phyloP scores from a whole-genome alignment of 2,329 filamentous ascomycete species.

The Fusarium brachygibbosum region DNA sequence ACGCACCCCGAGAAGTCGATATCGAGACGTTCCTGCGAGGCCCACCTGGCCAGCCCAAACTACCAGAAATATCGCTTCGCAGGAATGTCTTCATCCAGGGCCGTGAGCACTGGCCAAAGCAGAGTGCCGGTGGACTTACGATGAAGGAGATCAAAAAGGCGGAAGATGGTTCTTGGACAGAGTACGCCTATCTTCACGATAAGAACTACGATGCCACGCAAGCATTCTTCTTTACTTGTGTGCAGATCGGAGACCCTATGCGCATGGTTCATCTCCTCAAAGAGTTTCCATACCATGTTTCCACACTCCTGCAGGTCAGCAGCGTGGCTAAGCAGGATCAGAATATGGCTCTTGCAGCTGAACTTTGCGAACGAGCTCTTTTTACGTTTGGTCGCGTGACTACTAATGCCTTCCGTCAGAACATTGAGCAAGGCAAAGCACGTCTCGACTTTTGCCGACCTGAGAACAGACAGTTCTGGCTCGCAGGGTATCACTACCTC shows the following conservation, averaged over 20 bases:
- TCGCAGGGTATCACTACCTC: slow-evolving; percentile 91
- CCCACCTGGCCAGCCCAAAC: slow-evolving; percentile 68
- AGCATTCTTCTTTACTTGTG: slow-evolving; percentile 79
- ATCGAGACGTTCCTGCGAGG: slow-evolving; percentile 68
- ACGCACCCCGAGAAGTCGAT: slow-evolving; percentile 66
- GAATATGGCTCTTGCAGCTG: slow-evolving; percentile 86
- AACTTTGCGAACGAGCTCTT: slow-evolving; percentile 89
- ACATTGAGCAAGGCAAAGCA: slow-evolving; percentile 82
- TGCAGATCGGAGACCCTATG: slow-evolving; percentile 88
- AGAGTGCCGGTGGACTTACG: slow-evolving; percentile 82
- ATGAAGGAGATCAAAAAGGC: slow-evolving; percentile 74
- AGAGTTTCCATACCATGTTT: slow-evolving; percentile 82
- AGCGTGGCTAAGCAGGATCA: slow-evolving; percentile 92
- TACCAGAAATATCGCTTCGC: slow-evolving; percentile 78
- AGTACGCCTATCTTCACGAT: slow-evolving; percentile 86
- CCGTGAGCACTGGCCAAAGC: slow-evolving; percentile 87
- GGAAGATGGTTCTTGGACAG: slow-evolving; percentile 66
- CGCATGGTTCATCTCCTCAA: slow-evolving; percentile 80
- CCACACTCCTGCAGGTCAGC: slow-evolving; percentile 92
- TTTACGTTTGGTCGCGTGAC: slow-evolving; percentile 94
- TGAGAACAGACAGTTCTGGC: slow-evolving; percentile 93
- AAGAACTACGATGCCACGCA: slow-evolving; percentile 80
- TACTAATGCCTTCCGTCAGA: slow-evolving; percentile 83
- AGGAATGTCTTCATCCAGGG: slow-evolving; percentile 89
- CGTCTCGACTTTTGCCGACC: slow-evolving; percentile 83